These are phyloP conservation scores for Hygrophila difformis DNA, from an alignment of 257 asterid species.

Conservation along the genomic window DNA sequence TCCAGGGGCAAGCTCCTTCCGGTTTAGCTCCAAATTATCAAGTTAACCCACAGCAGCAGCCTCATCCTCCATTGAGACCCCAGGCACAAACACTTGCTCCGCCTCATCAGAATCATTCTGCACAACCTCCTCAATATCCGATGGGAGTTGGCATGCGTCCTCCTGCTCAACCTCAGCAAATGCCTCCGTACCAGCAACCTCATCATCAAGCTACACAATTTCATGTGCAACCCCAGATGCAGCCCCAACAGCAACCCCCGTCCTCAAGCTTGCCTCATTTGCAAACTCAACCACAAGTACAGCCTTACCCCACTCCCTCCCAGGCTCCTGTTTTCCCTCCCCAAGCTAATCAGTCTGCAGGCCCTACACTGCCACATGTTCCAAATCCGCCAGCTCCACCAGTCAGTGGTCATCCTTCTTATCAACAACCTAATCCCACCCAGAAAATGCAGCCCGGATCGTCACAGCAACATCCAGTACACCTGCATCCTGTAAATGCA, in stretches of 20 bases:
- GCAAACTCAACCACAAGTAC: conserved; percentile 43
- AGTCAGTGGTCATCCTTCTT: conserved; percentile 58
- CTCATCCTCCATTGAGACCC: conserved; percentile 36
- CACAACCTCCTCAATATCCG: conserved; percentile 28
- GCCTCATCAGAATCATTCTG: conserved; percentile 15
- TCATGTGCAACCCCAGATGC: conserved; percentile 24
- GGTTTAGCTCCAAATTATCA: conserved; percentile 38
- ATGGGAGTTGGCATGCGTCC: conserved; percentile 34
- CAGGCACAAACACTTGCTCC: conserved; percentile 41
- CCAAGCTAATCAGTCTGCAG: conserved; percentile 42
- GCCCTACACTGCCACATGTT: conserved; percentile 33
- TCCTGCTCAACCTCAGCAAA: conserved; percentile 46
- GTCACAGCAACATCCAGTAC: conserved; percentile 36
- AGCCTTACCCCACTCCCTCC: conserved; percentile 31
- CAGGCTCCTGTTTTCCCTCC: conserved; percentile 37
- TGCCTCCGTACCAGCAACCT: conserved; percentile 50
- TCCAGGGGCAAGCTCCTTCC: conserved; percentile 23
- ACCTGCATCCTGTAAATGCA: conserved; percentile 34
- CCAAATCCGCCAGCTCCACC: conserved; percentile 38
- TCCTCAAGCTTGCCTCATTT: conserved; percentile 26
- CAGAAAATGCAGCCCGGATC: conserved; percentile 44
- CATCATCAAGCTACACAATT: conserved; percentile 35
- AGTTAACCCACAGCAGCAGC: conserved; percentile 34
- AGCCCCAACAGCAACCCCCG: conserved; percentile 19
- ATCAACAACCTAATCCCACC: conserved; percentile 46